A percentile compares a stretch with the other conserved stretches of the same genome.
Evolutionary conservation across 108 stramenopile species (phyloP).

Genomic region (Skeletonema costatum): DNA sequence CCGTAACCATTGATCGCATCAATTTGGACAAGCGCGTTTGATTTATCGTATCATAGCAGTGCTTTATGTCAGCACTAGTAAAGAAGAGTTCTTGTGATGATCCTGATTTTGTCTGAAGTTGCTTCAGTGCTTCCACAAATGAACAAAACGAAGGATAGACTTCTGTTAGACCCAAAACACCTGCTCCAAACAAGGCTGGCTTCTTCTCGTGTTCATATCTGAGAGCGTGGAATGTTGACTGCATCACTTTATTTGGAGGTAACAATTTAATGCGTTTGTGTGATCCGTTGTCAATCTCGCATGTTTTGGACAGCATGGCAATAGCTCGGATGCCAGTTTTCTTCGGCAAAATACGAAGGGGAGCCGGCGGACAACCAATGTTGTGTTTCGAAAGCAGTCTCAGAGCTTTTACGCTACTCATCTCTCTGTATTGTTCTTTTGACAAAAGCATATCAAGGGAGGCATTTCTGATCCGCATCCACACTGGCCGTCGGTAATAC

Average conservation of each 20-base stretch:
- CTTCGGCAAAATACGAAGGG: constrained; percentile 77
- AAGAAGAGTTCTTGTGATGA: constrained; percentile 54
- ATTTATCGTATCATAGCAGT: constrained; percentile 85
- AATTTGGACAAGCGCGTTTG: constrained; percentile 65
- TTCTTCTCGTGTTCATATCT: constrained; percentile 58
- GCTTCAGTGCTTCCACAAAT: constrained; percentile 48
- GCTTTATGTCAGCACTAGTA: constrained; percentile 80
- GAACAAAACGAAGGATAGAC: constrained; percentile 65
- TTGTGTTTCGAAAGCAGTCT: constrained; percentile 42
- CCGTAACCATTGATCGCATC: constrained; percentile 42
- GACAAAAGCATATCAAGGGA: constrained; percentile 56
- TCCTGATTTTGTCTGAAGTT: neutral
- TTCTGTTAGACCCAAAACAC: constrained; percentile 62
- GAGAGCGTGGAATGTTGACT: constrained; percentile 65
- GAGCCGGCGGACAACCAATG: constrained; percentile 65
- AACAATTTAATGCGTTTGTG: neutral
- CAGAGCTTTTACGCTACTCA: constrained; percentile 31
- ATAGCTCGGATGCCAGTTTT: constrained; percentile 80
- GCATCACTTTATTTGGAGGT: constrained; percentile 66
- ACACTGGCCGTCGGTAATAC: constrained; percentile 88
- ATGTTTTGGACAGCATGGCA: constrained; percentile 63
- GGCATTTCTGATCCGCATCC: constrained; percentile 65
- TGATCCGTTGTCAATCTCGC: neutral
- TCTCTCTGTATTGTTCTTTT: constrained; percentile 52
- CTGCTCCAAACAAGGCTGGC: constrained; percentile 60